Base-by-base conservation (phyloP, 2,329 filamentous ascomycete genomes). In the Aspergillus pseudoterreus region DNA sequence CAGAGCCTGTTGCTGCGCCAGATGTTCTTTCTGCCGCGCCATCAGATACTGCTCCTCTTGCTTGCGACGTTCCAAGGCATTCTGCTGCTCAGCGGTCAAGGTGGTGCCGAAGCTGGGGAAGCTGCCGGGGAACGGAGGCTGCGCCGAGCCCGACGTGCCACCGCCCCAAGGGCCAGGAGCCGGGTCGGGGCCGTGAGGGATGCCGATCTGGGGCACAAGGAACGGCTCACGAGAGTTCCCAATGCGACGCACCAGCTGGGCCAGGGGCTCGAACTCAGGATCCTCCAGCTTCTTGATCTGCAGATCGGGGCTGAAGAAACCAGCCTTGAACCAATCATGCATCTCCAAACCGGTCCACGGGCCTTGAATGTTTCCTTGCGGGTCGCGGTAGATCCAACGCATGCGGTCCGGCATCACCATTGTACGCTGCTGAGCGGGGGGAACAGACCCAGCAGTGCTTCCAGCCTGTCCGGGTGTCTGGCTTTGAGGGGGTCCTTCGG, bases 341-440 rank as follows among this genome's bases (percentile, higher is more conserved):
- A 99, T 99, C 72, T 99, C 94, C 45, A 99, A 76, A 1, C 94
- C 94, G 36, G 91, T 96, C 74, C 94, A 99, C 0, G 94, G 94
- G 0, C 94, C 94, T 67, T 99, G 94, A 5, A 90, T 86, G 56
- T 90, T 87, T 19, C 91, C 91, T 67, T 95, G 90, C 4, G 94
- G 94, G 67, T 99, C 94, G 47, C 95, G 85, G 68, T 99, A 99
- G 15, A 96, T 92, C 94, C 94, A 99, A 63, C 92, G 82, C 91
- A 99, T 99, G 12, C 95, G 82, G 70, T 99, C 94, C 2, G 94
- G 94, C 94, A 99, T 97, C 4, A 99, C 92, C 92, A 99, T 97
- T 42, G 88, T 92, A 14, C 90, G 86, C 57, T 87, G 83, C 63
- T 89, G 86, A 24, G 82, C 75, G 44, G 82, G 74, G 24, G 85